Base-by-base conservation (phyloP, 352 stramenopile genomes). In the Globisporangium carolinianum region DNA sequence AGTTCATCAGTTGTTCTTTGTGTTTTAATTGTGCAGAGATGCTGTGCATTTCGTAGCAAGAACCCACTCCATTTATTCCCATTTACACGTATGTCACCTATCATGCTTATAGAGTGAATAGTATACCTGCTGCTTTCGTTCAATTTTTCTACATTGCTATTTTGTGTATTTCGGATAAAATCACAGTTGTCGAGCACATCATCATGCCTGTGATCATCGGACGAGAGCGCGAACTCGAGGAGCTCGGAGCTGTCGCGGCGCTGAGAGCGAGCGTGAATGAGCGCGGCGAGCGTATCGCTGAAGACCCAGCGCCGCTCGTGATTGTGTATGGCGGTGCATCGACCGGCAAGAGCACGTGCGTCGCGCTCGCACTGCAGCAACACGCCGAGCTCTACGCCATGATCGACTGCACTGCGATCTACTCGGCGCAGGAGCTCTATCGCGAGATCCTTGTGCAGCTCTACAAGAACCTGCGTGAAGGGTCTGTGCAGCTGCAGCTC, bases 261-360 rank as follows among this genome's bases (percentile, higher is more conserved):
- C 70, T 89, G 36, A 58, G 75, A 35, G 35, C 39, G n/a, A 12
- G 62, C 0, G n/a, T 35, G 32, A 62, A 62, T 36, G 38, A 51
- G 3, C 35, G 46, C 1, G 38, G n/a, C 35, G n/a, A 62, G 10
- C 57, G 57, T 43, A 43, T 75, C 53, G 18, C 43, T 9, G 77
- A 89, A 65, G 65, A 71, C 55, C 70, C 78, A 47, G 57, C 69
- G n/a, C 71, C 83, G 39, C 73, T 93, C 4, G 63, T 89, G 35
- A 66, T 94, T 4, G 68, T 91, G 1, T 89, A 89, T 58, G 83
- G 83, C 18, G 78, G 75, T 39, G 79, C 83, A 35, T 90, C 81
- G 10, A 86, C 79, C n/a, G 83, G 83, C 51, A 94, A 94, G 62
- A 89, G 76, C 51, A 51, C 75, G 52, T 71, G 68, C n/a, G 73